Base-by-base conservation (phyloP, 2,329 filamentous ascomycete species). In the Aspergillus sp. region DNA sequence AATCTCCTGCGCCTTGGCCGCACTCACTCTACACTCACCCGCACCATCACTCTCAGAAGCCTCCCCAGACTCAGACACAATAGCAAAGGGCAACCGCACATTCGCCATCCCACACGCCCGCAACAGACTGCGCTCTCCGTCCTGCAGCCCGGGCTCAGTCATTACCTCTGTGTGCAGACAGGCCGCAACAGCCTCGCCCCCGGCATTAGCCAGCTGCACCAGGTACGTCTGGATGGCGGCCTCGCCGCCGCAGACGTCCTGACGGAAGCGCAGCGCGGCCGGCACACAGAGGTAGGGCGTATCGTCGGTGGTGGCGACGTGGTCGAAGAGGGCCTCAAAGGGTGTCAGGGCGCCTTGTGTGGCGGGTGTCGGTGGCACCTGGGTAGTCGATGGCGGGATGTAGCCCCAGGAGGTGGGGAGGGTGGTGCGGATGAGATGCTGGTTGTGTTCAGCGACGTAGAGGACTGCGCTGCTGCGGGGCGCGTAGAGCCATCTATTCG, bases 351-450 rank as follows among this genome's bases (percentile, higher is more conserved):
- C 46, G 3, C 11, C 11, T 20, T 10, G 20, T 9, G 5, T 57
- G 51, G 40, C 44, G 24, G 47, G 53, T 17, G 48, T 51, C 35
- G 54, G 73, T 3, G 85, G 78, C 52, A 82, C 60, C 2, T 61
- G 91, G 0, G 66, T 63, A 4, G 77, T 76, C 56, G 84, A 83
- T 30, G 56, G 26, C 5, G 89, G 79, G 0, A 81, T 65, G 69
- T 89, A 96, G 0, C 90, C 88, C 68, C 92, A 89, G 36, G 86
- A 90, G 0, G 90, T 96, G 0, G 90, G 89, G 26, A 95, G 69
- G 0, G 89, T 86, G 2, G 85, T 85, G 13, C 84, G 81, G 40
- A 96, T 83, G 41, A 95, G 71, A 45, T 77, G 74, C 68, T 96
- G 93, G 69, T 95, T 91, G 19, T 87, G 80, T 16, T 77, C 54